Evolutionary conservation across 306 rosid species (phyloP).

Genomic region (Quercus gilva): DNA sequence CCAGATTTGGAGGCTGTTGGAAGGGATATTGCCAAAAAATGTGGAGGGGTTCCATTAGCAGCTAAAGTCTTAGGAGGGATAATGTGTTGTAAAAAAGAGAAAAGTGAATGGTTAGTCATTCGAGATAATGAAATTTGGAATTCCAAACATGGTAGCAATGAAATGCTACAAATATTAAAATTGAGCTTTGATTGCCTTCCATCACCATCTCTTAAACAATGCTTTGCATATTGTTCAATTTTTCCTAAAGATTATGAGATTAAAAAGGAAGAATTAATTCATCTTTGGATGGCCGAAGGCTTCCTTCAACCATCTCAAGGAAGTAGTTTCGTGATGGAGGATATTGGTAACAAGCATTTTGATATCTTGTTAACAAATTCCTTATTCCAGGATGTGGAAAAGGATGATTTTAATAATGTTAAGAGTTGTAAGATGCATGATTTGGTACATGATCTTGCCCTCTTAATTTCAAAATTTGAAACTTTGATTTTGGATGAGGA

Average conservation of each 20-base stretch:
- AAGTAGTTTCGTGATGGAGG: background rate
- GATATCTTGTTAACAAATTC: background rate
- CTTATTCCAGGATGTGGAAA: conserved; percentile 9
- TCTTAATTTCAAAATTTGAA: background rate
- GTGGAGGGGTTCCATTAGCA: too few relatives aligned
- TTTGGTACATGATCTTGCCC: conserved; percentile 22
- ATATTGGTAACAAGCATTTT: too few relatives aligned
- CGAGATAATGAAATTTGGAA: too few relatives aligned
- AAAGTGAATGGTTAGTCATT: too few relatives aligned
- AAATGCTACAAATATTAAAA: too few relatives aligned
- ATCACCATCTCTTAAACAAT: conserved; percentile 3
- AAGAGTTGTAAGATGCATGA: conserved; percentile 14
- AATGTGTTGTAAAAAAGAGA: too few relatives aligned
- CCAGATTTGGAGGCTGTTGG: too few relatives aligned
- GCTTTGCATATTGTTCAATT: conserved; percentile 24
- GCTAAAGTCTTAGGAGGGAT: too few relatives aligned
- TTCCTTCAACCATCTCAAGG: background rate
- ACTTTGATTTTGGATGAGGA: background rate
- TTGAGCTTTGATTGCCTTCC: too few relatives aligned
- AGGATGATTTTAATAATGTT: background rate
- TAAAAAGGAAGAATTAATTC: background rate
- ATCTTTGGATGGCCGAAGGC: conserved; percentile 13
- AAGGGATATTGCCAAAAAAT: too few relatives aligned
- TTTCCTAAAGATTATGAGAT: background rate
- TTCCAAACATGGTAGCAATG: too few relatives aligned